These are phyloP conservation scores for Cutaneotrichosporon sp. DNA, from an alignment of 1,284 basidiomycete genomes.

Conservation along the genomic window DNA sequence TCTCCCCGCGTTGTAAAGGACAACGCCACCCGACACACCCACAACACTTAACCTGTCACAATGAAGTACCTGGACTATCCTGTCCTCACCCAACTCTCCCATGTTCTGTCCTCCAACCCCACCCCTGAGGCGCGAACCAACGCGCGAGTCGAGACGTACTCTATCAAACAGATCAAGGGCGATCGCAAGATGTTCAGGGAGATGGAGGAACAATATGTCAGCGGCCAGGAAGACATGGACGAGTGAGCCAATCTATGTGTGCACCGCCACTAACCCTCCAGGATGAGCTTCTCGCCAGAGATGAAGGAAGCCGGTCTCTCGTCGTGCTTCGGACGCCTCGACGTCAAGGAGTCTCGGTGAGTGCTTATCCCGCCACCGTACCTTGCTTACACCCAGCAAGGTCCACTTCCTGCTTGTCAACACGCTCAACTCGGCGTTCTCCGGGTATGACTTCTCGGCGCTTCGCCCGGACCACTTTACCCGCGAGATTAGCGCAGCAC, in stretches of 20 bases:
- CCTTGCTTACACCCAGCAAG: conserved; percentile 34
- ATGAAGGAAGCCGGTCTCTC: conserved; percentile 50
- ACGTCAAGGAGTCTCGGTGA: conserved; percentile 52
- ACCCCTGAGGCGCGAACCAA: conserved; percentile 86
- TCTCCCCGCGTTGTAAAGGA: background rate
- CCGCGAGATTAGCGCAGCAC: conserved; percentile 68
- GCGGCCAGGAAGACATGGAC: conserved; percentile 51
- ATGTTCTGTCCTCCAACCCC: conserved; percentile 66
- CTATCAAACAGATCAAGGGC: conserved; percentile 93
- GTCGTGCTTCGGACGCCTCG: conserved; percentile 52
- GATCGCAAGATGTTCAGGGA: conserved; percentile 95
- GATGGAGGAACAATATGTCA: conserved; percentile 76
- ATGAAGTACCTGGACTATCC: conserved; percentile 94
- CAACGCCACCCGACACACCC: background rate
- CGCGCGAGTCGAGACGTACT: conserved; percentile 94
- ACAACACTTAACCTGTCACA: conserved; percentile 19
- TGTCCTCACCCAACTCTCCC: conserved; percentile 72
- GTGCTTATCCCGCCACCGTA: conserved; percentile 16
- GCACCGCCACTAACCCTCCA: conserved; percentile 13
- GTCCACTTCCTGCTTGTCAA: conserved; percentile 76
- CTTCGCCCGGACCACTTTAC: conserved; percentile 88
- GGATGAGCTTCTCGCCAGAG: conserved; percentile 53
- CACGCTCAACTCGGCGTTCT: conserved; percentile 94
- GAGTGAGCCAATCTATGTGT: conserved; percentile 41
- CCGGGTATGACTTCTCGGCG: conserved; percentile 94